phyloP scores from a whole-genome alignment of 768 basidiomycete genomes.

The Boletus subcaerulescens region DNA sequence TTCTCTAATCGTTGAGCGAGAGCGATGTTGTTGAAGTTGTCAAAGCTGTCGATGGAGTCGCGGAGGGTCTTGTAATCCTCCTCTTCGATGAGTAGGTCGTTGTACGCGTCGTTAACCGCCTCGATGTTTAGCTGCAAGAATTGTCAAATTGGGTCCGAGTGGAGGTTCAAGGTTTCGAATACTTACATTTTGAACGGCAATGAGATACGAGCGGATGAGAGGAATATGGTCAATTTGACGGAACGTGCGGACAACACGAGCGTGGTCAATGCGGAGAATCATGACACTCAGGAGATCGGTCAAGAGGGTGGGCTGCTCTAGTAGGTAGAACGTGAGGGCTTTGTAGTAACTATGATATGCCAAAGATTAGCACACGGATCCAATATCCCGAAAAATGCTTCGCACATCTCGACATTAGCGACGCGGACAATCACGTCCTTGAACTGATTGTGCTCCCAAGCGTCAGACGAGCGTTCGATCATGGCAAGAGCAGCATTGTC shows the following conservation, averaged over 20 bases:
- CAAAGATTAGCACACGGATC: constrained; percentile 2
- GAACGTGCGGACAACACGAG: constrained; percentile 95
- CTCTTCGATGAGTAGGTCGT: constrained; percentile 97
- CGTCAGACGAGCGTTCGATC: constrained; percentile 98
- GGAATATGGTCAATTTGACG: constrained; percentile 93
- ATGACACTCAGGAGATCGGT: constrained; percentile 92
- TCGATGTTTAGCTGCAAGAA: constrained; percentile 81
- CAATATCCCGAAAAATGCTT: not conserved
- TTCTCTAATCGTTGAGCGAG: constrained; percentile 84
- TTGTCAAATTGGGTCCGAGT: not conserved
- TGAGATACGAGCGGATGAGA: constrained; percentile 92
- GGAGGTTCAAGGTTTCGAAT: not conserved
- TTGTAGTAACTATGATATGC: constrained; percentile 76
- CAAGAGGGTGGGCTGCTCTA: constrained; percentile 89
- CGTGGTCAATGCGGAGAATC: constrained; percentile 92
- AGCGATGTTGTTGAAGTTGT: constrained; percentile 92
- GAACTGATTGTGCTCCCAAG: constrained; percentile 99
- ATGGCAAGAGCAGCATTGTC: constrained; percentile 98
- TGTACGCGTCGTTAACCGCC: constrained; percentile 97
- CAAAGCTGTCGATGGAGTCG: constrained; percentile 96
- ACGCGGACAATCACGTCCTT: constrained; percentile 96
- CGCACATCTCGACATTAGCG: constrained; percentile 95
- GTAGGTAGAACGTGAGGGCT: constrained; percentile 89
- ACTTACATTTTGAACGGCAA: constrained; percentile 90
- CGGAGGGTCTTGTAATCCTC: constrained; percentile 98